phyloP scores from a whole-genome alignment of 371 early-diverging fungal genomes.

The Mortierella sp. region DNA sequence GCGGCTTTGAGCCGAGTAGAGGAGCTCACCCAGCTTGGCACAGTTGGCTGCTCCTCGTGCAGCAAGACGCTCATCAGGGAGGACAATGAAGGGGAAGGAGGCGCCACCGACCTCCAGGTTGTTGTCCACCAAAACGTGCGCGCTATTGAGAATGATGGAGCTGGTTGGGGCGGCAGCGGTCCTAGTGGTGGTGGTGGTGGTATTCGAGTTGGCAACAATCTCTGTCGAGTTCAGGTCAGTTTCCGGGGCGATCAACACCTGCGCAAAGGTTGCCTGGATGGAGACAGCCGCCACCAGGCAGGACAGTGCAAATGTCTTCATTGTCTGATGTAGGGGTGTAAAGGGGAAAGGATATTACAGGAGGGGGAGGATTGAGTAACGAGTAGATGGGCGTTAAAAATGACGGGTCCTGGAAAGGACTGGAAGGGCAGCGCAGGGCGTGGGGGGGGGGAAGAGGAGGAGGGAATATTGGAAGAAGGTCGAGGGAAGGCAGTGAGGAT shows the following conservation, averaged over 20 bases:
- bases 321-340: too few relatives aligned
- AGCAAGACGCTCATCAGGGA: slow-evolving; percentile 47
- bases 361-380: background rate
- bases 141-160: slow-evolving; percentile 34
- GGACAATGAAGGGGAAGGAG: slow-evolving; percentile 44
- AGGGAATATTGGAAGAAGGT: slow-evolving; percentile 1
- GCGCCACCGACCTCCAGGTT: slow-evolving; percentile 49
- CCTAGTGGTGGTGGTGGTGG: slow-evolving; percentile 5
- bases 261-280: slow-evolving; percentile 42
- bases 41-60: slow-evolving; percentile 28
- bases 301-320: slow-evolving; percentile 40
- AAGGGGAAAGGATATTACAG: background rate
- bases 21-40: slow-evolving; percentile 38
- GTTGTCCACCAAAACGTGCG: slow-evolving; percentile 49
- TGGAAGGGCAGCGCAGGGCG: slow-evolving; percentile 16
- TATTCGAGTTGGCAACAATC: slow-evolving; percentile 1
- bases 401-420: slow-evolving; percentile 19
- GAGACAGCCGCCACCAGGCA: slow-evolving; percentile 50
- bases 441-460: slow-evolving; percentile 1
- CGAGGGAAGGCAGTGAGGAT: background rate
- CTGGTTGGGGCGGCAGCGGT: slow-evolving; percentile 1
- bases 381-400: background rate
- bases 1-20: slow-evolving; percentile 46
- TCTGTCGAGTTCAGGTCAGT: slow-evolving; percentile 42
- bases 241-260: slow-evolving; percentile 53